phyloP scores from a whole-genome alignment of 139 green algal genomes.

The Coccomyxa sp. region DNA sequence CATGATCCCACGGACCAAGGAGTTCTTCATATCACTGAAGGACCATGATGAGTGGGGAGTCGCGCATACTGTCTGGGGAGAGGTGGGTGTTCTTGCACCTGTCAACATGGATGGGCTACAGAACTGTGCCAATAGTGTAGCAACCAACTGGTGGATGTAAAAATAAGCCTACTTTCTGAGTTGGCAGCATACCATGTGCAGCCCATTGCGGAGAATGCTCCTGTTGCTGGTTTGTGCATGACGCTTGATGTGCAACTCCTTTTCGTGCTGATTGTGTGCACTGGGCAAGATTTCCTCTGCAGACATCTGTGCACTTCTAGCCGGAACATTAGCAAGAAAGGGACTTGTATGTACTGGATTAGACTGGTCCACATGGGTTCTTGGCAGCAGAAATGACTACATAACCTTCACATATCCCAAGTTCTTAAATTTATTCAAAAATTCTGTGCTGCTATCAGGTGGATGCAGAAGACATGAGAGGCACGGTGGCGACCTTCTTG shows the following conservation, averaged over 20 bases:
- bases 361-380: too few relatives aligned
- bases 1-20: conserved; percentile 40
- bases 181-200: background rate
- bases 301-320: too few relatives aligned
- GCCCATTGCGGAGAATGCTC: too few relatives aligned
- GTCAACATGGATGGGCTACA: background rate
- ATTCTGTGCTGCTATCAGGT: background rate
- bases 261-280: background rate
- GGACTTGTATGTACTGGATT: too few relatives aligned
- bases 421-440: too few relatives aligned
- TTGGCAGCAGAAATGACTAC: too few relatives aligned
- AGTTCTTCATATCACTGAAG: conserved; percentile 48
- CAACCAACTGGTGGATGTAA: background rate
- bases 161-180: background rate
- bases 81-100: conserved; percentile 2
- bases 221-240: background rate
- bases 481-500: conserved; percentile 6
- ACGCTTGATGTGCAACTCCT: background rate
- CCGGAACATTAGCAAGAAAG: too few relatives aligned
- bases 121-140: background rate
- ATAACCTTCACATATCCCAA: too few relatives aligned
- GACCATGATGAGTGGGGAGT: conserved; percentile 45
- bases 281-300: too few relatives aligned
- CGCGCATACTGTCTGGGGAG: conserved; percentile 32
- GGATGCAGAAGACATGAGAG: conserved; percentile 20